Conservation (phyloP, 495 filamentous ascomycete genomes). For the Bryoglossum gracile region DNA sequence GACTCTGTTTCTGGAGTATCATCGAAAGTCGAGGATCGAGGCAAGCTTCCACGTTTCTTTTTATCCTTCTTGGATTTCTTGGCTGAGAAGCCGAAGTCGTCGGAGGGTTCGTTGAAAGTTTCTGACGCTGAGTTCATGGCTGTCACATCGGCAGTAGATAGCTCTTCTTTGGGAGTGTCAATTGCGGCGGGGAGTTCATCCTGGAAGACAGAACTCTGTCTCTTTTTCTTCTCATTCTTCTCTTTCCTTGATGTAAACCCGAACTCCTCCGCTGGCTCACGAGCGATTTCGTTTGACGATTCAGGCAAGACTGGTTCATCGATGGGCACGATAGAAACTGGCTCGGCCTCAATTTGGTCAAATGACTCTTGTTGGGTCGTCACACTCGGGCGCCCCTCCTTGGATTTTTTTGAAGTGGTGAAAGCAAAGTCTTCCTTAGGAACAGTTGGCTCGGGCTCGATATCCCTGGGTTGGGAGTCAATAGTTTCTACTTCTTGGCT, state of each 20-base stretch:
- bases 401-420: neutral
- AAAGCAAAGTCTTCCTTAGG: neutral
- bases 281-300: neutral
- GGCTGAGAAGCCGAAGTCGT: conserved; percentile 22
- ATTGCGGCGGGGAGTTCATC: neutral
- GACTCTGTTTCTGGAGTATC: neutral
- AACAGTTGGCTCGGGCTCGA: neutral
- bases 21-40: conserved; percentile 10
- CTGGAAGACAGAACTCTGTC: conserved; percentile 2
- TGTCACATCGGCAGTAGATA: conserved; percentile 1
- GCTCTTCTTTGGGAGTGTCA: neutral
- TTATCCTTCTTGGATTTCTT: conserved; percentile 42
- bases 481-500: neutral
- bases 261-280: conserved; percentile 9
- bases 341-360: neutral
- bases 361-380: neutral
- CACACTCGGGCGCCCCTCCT: neutral
- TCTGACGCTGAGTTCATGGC: neutral
- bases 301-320: neutral
- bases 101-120: conserved; percentile 3
- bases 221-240: conserved; percentile 26
- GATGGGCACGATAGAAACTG: neutral
- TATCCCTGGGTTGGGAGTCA: neutral
- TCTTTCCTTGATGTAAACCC: conserved; percentile 11
- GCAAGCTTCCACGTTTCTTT: conserved; percentile 22